Conservation (phyloP, 108 stramenopile species). For the Nitzschia sp. region DNA sequence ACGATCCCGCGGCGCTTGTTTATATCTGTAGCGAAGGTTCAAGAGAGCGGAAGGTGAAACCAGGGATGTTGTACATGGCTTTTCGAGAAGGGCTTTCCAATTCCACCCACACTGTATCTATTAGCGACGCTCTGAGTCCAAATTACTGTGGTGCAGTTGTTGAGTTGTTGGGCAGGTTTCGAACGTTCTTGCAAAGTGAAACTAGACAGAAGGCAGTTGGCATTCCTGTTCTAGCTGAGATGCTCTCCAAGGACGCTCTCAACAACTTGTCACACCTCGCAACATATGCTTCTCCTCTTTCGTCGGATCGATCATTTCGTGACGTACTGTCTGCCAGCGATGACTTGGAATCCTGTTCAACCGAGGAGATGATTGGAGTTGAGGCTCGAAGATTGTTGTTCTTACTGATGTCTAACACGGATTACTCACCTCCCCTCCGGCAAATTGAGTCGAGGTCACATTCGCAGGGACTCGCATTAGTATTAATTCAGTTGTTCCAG, state of each 20-base stretch:
- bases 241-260: slow-evolving; percentile 51
- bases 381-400: slow-evolving; percentile 66
- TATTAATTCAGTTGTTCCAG: slow-evolving; percentile 42
- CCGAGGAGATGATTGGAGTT: slow-evolving; percentile 32
- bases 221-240: slow-evolving; percentile 33
- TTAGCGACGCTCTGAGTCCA: not conserved
- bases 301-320: slow-evolving; percentile 24
- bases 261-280: slow-evolving; percentile 49
- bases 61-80: slow-evolving; percentile 47
- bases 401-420: slow-evolving; percentile 48
- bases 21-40: slow-evolving; percentile 43
- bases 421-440: slow-evolving; percentile 53
- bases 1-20: slow-evolving; percentile 37
- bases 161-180: slow-evolving; percentile 17
- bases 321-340: slow-evolving; percentile 38
- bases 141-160: slow-evolving; percentile 15
- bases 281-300: slow-evolving; percentile 49
- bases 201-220: slow-evolving; percentile 8
- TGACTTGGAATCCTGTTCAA: slow-evolving; percentile 1
- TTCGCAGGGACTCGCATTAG: slow-evolving; percentile 18
- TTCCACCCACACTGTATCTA: not conserved
- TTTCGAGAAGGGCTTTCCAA: slow-evolving; percentile 39
- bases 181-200: slow-evolving; percentile 8
- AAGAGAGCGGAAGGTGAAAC: slow-evolving; percentile 47
- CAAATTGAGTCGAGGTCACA: slow-evolving; percentile 22